Percentiles rank a stretch among this genome's conserved stretches.
phyloP scores from a whole-genome alignment of 2,329 filamentous ascomycete species.

The Bipolaris oryzae region DNA sequence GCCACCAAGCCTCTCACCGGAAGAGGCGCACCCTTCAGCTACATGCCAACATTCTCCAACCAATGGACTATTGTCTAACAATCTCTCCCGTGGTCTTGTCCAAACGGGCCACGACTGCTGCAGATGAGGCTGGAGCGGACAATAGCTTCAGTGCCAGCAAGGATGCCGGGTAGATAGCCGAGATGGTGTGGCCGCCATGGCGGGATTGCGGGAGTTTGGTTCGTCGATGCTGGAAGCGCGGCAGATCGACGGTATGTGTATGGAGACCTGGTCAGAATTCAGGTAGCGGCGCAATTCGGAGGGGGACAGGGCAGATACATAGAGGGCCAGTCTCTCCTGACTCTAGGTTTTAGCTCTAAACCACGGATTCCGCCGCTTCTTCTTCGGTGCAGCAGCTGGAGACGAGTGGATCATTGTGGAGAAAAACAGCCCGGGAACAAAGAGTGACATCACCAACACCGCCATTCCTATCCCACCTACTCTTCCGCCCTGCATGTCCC shows the following conservation, averaged over 20 bases:
- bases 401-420: background rate
- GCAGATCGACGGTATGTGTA: constrained; percentile 18
- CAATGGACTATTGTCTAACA: background rate
- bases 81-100: background rate
- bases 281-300: constrained; percentile 2
- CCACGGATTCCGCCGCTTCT: background rate
- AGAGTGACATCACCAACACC: constrained; percentile 8
- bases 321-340: constrained; percentile 7
- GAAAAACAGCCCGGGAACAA: background rate
- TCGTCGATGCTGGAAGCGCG: constrained; percentile 14
- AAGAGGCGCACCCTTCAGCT: background rate
- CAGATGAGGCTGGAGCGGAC: constrained; percentile 3
- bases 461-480: background rate
- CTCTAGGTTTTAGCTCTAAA: constrained; percentile 1
- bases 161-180: constrained; percentile 19
- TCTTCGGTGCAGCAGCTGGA: background rate
- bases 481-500: constrained; percentile 10
- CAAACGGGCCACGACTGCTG: background rate
- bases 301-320: constrained; percentile 12
- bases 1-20: background rate
- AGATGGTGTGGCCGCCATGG: constrained; percentile 20
- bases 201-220: constrained; percentile 8
- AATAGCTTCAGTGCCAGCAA: background rate
- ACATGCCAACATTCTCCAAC: background rate
- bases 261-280: constrained; percentile 8